phyloP scores from a whole-genome alignment of 2,329 filamentous ascomycete genomes.

The Colletotrichum tropicale region DNA sequence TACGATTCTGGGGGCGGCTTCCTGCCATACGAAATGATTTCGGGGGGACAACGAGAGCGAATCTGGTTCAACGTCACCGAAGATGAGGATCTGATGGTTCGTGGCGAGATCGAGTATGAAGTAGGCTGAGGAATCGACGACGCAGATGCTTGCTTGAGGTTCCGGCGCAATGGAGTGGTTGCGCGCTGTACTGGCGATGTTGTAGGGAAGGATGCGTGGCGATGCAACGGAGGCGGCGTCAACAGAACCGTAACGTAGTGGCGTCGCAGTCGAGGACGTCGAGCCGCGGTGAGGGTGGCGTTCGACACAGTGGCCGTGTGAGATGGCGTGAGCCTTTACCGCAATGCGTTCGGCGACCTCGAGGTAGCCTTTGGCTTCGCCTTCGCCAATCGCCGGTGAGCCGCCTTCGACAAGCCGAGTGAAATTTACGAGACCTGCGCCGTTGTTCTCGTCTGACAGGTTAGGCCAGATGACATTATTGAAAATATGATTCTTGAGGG shows the following conservation, averaged over 20 bases:
- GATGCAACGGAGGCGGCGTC: conserved; percentile 26
- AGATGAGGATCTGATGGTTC: conserved; percentile 83
- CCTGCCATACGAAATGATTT: conserved; percentile 83
- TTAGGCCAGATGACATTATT: conserved; percentile 99
- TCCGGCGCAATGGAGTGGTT: conserved; percentile 1
- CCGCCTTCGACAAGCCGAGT: conserved; percentile 88
- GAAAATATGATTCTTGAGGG: conserved; percentile 93
- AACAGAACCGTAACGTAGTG: conserved; percentile 33
- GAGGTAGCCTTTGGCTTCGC: conserved; percentile 81
- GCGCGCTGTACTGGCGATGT: neutral
- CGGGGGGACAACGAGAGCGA: conserved; percentile 80
- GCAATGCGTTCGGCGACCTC: conserved; percentile 87
- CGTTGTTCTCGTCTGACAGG: conserved; percentile 92
- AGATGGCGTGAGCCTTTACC: conserved; percentile 87
- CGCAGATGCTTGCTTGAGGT: conserved; percentile 58
- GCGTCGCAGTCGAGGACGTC: conserved; percentile 22
- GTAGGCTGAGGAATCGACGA: conserved; percentile 89
- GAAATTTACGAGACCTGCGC: conserved; percentile 90
- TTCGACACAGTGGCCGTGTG: conserved; percentile 88
- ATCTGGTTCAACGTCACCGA: conserved; percentile 95
- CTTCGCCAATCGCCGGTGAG: conserved; percentile 81
- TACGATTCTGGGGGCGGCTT: conserved; percentile 85
- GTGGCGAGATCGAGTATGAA: conserved; percentile 82
- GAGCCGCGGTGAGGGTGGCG: conserved; percentile 66
- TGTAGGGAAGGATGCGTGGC: conserved; percentile 16